Evolutionary conservation across 192 early-diverging fungal genomes (phyloP), one percentile per base, ranked within the genome.

Genomic region (Glomus cerebriforme): DNA sequence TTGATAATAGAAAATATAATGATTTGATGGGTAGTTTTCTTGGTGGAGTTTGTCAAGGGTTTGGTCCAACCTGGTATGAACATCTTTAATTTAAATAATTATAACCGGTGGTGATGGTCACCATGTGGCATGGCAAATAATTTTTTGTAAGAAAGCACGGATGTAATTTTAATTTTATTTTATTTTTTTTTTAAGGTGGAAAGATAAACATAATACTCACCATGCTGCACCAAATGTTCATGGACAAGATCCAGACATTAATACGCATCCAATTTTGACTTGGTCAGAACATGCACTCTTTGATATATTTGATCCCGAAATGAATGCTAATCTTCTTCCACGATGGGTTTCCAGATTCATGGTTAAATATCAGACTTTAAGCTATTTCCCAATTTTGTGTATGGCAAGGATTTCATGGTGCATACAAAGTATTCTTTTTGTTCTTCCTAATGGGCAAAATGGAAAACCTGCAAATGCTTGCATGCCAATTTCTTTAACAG

Each of bases 171-270:
- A n/a, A n/a, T n/a, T 39, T 39, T 39, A 39, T 39, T 60, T 68
- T 65, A 62, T 9, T 60, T 29, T 27, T 58, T 54, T 66, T 29
- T 9, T 31, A 59, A 87, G 86, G 91, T 95, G 94, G 94, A 95
- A 95, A 82, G 86, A 94, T 83, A 95, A 95, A 86, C 94, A 96
- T 87, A 92, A 91, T 86, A 94, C 93, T 24, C 94, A 96, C 81
- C 94, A 96, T 83, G 90, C 88, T 7, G 87, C 88, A 9, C 92
- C 94, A 78, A 96, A 96, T 80, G 88, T 96, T 62, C 92, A 93
- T 80, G 84, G 84, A 5, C 86, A 90, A 45, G 94, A 96, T 88
- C 94, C 94, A 59, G 94, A 96, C 82, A 96, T 96, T 75, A 85
- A 92, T 83, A 96, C 94, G 13, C 87, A 92, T 80, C 94, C 94